Percentiles rank a stretch among this genome's conserved stretches.
Evolutionary conservation across 768 basidiomycete genomes (phyloP).

Genomic region (Mycena maculata): DNA sequence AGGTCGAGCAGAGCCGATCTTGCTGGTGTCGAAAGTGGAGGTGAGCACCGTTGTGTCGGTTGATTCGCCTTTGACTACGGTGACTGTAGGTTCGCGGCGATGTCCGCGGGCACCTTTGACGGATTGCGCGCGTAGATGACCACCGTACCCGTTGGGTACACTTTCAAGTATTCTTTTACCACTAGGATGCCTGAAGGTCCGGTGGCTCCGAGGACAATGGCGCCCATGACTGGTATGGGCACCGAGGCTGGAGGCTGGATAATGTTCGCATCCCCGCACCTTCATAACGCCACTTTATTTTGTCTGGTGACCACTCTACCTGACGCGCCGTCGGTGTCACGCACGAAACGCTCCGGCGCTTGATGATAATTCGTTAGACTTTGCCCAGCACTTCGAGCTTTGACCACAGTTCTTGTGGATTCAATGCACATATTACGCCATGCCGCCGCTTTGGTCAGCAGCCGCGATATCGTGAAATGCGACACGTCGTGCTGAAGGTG

Average conservation of each 20-base stretch:
- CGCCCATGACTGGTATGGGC: not conserved
- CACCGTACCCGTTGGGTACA: not conserved
- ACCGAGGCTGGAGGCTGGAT: too few relatives aligned
- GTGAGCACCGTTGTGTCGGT: not conserved
- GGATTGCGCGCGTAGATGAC: slow-evolving; percentile 9
- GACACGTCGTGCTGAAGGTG: slow-evolving; percentile 8
- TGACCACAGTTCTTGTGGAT: too few relatives aligned
- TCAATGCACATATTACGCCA: not conserved
- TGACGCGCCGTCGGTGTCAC: too few relatives aligned
- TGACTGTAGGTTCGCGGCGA: slow-evolving; percentile 3
- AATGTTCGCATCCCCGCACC: too few relatives aligned
- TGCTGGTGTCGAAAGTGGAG: not conserved
- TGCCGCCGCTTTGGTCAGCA: too few relatives aligned
- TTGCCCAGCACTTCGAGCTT: too few relatives aligned
- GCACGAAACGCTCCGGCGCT: too few relatives aligned
- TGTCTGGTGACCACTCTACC: too few relatives aligned
- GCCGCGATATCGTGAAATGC: not conserved
- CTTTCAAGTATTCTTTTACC: not conserved
- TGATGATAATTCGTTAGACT: too few relatives aligned
- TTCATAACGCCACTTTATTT: too few relatives aligned
- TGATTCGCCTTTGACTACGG: not conserved
- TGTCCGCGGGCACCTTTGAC: slow-evolving; percentile 5
- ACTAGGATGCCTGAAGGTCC: slow-evolving; percentile 6
- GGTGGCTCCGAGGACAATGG: slow-evolving; percentile 8
- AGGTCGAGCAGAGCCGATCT: not conserved